Evolutionary conservation across 768 basidiomycete genomes (phyloP), one percentile per base, ranked within the genome.

Genomic region (Psilocybe azurescens): DNA sequence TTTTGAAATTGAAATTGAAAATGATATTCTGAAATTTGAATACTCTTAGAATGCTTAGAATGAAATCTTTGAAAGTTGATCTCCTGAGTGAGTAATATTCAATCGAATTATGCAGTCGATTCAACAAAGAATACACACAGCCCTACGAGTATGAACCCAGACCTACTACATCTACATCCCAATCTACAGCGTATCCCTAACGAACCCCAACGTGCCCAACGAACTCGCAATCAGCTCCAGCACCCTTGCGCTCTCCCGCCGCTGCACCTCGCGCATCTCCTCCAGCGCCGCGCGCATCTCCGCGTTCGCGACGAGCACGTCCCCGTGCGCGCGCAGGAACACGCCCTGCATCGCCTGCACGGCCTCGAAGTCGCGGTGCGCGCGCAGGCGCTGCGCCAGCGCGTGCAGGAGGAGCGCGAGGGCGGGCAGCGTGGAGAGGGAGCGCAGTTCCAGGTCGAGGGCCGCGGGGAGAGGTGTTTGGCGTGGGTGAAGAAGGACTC

Each of bases 391-490:
- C 58, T 77, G 84, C 11, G 81, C 85, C 28, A 99, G 80, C 0
- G 94, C 91, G 60, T 81, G 78, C 50, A 97, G 77, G 78, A 99
- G 98, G 18, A 81, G 72, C 0, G 74, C 77, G 20, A 96, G 81
- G 57, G 84, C 83, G 47, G 87, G 80, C 38, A 92, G 76, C 3
- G 88, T 83, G 30, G 86, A 76, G 56, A 99, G 77, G 1, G 90
- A 90, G 8, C 94, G 92, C 24, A 99, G 78, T 70, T 98, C 97
- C 16, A 97, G 80, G 73, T 99, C 97, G 49, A 95, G 83, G 0
- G 93, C 90, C 14, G 97, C 93, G 0, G 97, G 1, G 95, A 93
- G 9, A 99, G 82, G 4, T 86, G 83, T 77, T 98, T 97, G 49
- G 89, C 81, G 69, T 92, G 90, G 62, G 78, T 79, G 80, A 98